Conservation (phyloP, 2,329 filamentous ascomycete species). For the Exophiala calicioides region DNA sequence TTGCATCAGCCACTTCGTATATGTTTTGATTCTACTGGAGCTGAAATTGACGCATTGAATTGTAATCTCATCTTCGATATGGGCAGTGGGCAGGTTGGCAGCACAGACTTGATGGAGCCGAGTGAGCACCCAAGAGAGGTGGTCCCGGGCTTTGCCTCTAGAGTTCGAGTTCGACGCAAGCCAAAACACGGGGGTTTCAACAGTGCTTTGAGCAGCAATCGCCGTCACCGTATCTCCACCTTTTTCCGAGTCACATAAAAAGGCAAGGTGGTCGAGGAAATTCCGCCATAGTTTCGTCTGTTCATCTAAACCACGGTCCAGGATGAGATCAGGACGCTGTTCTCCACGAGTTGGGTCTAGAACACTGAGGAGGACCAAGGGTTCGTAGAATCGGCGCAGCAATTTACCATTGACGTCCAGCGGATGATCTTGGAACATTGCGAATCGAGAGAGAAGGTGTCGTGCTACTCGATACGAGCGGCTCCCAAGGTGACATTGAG, state of each 20-base stretch:
- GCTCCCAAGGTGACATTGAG: no score
- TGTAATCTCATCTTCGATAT: constrained; percentile 5
- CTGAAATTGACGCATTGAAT: constrained; percentile 18
- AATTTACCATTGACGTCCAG: constrained; percentile 19
- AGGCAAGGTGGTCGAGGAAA: constrained; percentile 46
- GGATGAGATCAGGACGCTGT: constrained; percentile 23
- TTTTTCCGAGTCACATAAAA: constrained; percentile 50
- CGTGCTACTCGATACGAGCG: no score
- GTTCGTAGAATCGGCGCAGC: constrained; percentile 43
- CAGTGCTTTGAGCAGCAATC: constrained; percentile 39
- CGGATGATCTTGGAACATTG: constrained; percentile 3
- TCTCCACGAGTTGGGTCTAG: constrained; percentile 39
- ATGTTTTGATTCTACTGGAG: constrained; percentile 13
- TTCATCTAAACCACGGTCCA: constrained; percentile 13
- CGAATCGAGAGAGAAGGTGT: no score
- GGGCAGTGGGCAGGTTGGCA: neutral
- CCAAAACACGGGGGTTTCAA: constrained; percentile 13
- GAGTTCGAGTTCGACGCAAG: constrained; percentile 16
- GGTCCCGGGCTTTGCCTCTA: constrained; percentile 3
- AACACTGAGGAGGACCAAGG: constrained; percentile 38
- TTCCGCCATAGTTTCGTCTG: constrained; percentile 22
- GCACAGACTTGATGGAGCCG: constrained; percentile 2
- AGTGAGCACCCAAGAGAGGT: constrained; percentile 12
- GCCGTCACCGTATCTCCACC: constrained; percentile 51
- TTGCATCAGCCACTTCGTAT: constrained; percentile 6